Evolutionary conservation across 805 yeast genomes (phyloP), one percentile per base, ranked within the genome.

Genomic region (Cyberlindnera euphorbiiphila): DNA sequence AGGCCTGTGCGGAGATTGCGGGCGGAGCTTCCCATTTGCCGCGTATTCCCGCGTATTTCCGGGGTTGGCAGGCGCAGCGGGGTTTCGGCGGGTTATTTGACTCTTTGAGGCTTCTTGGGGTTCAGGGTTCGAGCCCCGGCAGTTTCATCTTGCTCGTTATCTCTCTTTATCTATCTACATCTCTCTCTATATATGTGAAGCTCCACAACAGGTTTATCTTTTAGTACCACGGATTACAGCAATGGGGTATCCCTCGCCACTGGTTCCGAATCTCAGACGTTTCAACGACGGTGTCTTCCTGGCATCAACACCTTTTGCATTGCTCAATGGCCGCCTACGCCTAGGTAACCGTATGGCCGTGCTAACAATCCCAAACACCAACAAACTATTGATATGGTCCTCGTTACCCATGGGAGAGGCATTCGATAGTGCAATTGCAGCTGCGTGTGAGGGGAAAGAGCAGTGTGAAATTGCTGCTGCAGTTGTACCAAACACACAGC

Each of bases 401-500:
- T 74, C 81, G 2, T 61, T 78, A 25, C 85, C 85, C 3, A 70
- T 72, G 50, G 71, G 76, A 6, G 61, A 62, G 3, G 68, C 61
- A 9, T 71, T 73, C 4, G 60, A 61, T 17, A 56, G 57, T 20
- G 66, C 72, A 2, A 45, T 77, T 35, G 53, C 59, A 31, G 45
- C 61, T 16, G 47, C 60, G 11, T 50, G 62, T 1, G 64, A 61
- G 4, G 60, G 60, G 13, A 53, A 59, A 2, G 54, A 62, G n/a
- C n/a, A n/a, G 1, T 47, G 53, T 21, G 65, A 67, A 14, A 65
- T 78, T 29, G 56, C 69, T 4, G 72, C 76, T 45, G 62, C 78
- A 26, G 65, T 81, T 27, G 67, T 81, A 32, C 86, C 87, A 4
- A 84, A 81, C 52, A 50, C 45, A 15, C 81, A 76, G 45, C 88